Evolutionary conservation across 2,329 filamentous ascomycete genomes (phyloP).

Genomic region (Claviceps maximensis): DNA sequence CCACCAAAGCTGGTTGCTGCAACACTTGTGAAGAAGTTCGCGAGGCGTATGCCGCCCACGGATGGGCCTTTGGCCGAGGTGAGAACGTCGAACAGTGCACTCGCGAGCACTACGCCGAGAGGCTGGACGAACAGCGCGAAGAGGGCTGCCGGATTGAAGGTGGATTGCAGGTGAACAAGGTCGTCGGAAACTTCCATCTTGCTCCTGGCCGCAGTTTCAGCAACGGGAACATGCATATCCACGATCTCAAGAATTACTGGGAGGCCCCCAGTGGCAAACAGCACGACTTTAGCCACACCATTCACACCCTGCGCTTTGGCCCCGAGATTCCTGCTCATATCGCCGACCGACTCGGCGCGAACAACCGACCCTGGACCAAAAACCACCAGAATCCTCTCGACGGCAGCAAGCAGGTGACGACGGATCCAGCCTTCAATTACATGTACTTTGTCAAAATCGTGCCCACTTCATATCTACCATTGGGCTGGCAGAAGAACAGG

Average conservation of each 20-base stretch:
- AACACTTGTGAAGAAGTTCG: constrained; percentile 95
- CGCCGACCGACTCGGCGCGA: constrained; percentile 41
- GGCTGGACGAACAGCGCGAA: constrained; percentile 70
- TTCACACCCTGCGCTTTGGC: constrained; percentile 86
- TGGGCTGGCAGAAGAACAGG: constrained; percentile 65
- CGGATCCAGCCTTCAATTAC: constrained; percentile 80
- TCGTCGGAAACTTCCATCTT: constrained; percentile 96
- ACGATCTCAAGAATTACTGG: constrained; percentile 94
- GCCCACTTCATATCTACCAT: constrained; percentile 82
- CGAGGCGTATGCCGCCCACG: constrained; percentile 79
- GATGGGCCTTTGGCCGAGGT: constrained; percentile 89
- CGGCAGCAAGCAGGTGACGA: constrained; percentile 58
- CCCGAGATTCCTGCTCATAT: constrained; percentile 72
- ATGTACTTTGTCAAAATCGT: constrained; percentile 99
- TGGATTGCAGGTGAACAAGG: constrained; percentile 89
- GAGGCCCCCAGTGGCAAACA: constrained; percentile 52
- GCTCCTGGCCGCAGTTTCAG: constrained; percentile 93
- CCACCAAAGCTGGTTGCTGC: constrained; percentile 76
- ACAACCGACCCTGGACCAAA: constrained; percentile 58
- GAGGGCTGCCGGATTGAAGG: constrained; percentile 95
- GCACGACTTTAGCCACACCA: constrained; percentile 80
- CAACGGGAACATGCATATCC: constrained; percentile 92
- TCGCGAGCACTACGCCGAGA: constrained; percentile 85
- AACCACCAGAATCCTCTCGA: constrained; percentile 91
- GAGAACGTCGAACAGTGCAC: constrained; percentile 91